These are phyloP conservation scores for Cymbopogon flexuosus DNA, from an alignment of 202 grass and related monocot genomes.

Conservation along the genomic window DNA sequence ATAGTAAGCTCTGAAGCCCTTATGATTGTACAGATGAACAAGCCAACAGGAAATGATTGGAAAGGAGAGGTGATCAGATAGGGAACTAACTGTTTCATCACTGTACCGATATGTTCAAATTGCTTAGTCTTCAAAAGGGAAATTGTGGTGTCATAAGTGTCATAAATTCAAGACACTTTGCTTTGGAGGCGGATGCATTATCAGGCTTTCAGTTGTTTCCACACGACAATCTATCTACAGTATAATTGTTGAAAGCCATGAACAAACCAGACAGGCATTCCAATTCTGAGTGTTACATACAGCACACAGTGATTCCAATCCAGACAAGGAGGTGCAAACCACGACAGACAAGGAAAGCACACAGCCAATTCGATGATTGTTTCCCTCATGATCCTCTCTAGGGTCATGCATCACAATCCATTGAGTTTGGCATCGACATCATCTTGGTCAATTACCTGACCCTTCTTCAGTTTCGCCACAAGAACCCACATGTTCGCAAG, in stretches of 20 bases:
- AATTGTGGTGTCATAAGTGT: background rate
- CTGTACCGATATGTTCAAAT: background rate
- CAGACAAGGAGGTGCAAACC: slow-evolving; percentile 24
- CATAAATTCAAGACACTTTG: background rate
- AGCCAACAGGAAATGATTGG: background rate
- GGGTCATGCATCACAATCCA: slow-evolving; percentile 19
- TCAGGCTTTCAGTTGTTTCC: background rate
- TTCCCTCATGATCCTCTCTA: slow-evolving; percentile 14
- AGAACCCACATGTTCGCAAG: slow-evolving; percentile 73
- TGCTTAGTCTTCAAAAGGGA: background rate
- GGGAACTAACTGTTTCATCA: background rate
- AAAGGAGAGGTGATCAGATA: background rate
- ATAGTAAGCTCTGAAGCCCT: background rate
- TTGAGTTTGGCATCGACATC: slow-evolving; percentile 38
- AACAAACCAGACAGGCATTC: background rate
- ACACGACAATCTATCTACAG: background rate
- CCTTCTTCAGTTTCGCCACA: slow-evolving; percentile 60
- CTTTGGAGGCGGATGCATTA: background rate
- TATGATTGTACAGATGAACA: background rate
- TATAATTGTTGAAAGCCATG: background rate
- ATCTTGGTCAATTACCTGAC: slow-evolving; percentile 37
- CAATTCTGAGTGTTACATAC: background rate
- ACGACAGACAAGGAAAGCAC: slow-evolving; percentile 15
- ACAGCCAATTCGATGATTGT: slow-evolving; percentile 1
- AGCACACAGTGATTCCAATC: background rate